Evolutionary conservation across 2,329 filamentous ascomycete genomes (phyloP).

Genomic region (Scorias spongiosa): DNA sequence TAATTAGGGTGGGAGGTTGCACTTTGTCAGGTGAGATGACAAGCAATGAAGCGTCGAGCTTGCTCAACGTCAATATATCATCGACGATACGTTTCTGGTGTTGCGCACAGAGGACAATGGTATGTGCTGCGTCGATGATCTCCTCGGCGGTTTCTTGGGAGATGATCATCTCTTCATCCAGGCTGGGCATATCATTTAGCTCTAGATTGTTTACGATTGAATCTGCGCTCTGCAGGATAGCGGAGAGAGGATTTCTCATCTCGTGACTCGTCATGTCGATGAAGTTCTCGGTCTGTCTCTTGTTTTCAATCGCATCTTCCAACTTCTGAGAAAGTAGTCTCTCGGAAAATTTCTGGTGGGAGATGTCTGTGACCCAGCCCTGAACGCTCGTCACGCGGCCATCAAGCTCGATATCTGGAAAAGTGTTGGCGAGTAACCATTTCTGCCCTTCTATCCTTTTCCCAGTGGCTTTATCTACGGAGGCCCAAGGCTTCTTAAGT

Average conservation of each 20-base stretch:
- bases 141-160: conserved; percentile 8
- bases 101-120: conserved; percentile 16
- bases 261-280: conserved; percentile 27
- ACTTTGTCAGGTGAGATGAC: conserved; percentile 27
- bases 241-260: conserved; percentile 29
- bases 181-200: conserved; percentile 4
- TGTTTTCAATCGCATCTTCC: conserved; percentile 22
- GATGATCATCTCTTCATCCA: conserved; percentile 14
- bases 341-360: conserved; percentile 19
- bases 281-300: conserved; percentile 22
- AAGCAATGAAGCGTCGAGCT: conserved; percentile 28
- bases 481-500: conserved; percentile 21
- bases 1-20: conserved; percentile 21
- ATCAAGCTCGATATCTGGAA: conserved; percentile 17
- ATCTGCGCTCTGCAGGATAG: conserved; percentile 31
- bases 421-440: conserved; percentile 19
- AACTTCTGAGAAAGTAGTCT: conserved; percentile 15
- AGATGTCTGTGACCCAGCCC: conserved; percentile 21
- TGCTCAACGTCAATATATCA: conserved; percentile 30
- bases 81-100: conserved; percentile 29
- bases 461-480: conserved; percentile 12
- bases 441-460: conserved; percentile 14
- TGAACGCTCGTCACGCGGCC: conserved; percentile 16
- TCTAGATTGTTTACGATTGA: conserved; percentile 23
- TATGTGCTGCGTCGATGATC: conserved; percentile 16